phyloP scores from a whole-genome alignment of 1,284 basidiomycete species.

The Agaricales sp. region DNA sequence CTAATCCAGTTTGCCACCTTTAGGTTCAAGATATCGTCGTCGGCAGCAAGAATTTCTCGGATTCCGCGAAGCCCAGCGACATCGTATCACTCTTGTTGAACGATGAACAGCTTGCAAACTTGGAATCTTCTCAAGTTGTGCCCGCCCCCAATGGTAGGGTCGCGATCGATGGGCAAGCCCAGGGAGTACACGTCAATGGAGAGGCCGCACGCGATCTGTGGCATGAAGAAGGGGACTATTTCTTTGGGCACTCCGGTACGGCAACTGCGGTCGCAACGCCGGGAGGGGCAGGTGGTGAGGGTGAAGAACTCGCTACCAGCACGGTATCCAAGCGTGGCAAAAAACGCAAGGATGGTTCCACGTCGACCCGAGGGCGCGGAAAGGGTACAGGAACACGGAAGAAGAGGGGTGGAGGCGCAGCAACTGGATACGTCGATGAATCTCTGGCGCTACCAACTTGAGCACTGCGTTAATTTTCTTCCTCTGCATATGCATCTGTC shows the following conservation, averaged over 20 bases:
- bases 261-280: conserved; percentile 6
- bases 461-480: background rate
- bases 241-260: conserved; percentile 41
- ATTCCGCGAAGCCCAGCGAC: conserved; percentile 92
- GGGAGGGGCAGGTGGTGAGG: conserved; percentile 3
- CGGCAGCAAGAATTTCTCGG: conserved; percentile 89
- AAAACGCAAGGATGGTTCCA: background rate
- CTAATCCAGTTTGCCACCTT: conserved; percentile 1
- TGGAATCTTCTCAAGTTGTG: conserved; percentile 28
- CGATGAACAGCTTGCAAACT: conserved; percentile 77
- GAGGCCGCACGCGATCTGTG: conserved; percentile 56
- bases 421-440: conserved; percentile 2
- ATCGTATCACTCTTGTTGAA: conserved; percentile 94
- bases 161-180: conserved; percentile 25
- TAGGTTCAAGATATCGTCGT: conserved; percentile 99
- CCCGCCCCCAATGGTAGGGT: conserved; percentile 22
- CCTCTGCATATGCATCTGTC: too few species aligned
- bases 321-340: background rate
- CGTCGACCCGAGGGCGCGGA: background rate
- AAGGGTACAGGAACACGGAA: background rate
- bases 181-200: conserved; percentile 21
- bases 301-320: conserved; percentile 2
- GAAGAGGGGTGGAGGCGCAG: background rate
- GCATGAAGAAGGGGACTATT: conserved; percentile 78
- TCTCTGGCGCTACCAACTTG: background rate